A percentile compares a stretch with the other conserved stretches of the same genome.
These are phyloP conservation scores for Pleodorina starrii DNA, from an alignment of 139 green algal species.

Conservation along the genomic window DNA sequence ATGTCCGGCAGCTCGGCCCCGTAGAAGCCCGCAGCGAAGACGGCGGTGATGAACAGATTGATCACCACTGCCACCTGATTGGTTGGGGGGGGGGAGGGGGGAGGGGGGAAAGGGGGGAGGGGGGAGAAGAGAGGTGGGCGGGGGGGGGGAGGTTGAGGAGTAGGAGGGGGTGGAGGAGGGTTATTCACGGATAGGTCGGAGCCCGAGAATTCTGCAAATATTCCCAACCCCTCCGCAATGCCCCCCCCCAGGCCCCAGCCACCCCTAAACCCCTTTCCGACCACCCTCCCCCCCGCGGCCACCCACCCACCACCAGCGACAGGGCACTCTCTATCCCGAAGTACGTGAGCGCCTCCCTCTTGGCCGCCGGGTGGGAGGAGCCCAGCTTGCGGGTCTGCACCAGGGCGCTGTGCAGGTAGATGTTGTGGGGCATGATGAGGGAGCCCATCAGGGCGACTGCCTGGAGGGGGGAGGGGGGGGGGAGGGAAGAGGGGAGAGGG, in stretches of 20 bases:
- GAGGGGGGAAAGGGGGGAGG: too few relatives aligned
- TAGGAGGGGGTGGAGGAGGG: too few relatives aligned
- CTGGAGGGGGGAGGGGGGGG: constrained; percentile 44
- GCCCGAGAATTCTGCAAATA: too few relatives aligned
- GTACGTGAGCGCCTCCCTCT: constrained; percentile 81
- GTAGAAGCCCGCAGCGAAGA: constrained; percentile 84
- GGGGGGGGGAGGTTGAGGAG: too few relatives aligned
- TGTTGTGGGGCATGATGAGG: constrained; percentile 94
- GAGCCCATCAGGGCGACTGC: constrained; percentile 84
- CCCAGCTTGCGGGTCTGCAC: constrained; percentile 67
- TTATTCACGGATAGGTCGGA: too few relatives aligned
- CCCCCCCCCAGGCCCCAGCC: neutral
- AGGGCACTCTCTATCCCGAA: constrained; percentile 84
- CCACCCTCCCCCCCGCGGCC: neutral
- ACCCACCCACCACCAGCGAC: constrained; percentile 71
- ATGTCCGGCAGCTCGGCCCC: constrained; percentile 67
- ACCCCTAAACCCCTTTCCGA: neutral
- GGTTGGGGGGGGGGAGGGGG: constrained; percentile 46
- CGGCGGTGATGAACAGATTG: constrained; percentile 89
- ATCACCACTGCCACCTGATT: constrained; percentile 83
- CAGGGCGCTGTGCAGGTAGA: constrained; percentile 92
- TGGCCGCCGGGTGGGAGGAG: constrained; percentile 34
- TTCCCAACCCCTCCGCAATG: neutral
- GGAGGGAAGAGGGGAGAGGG: neutral
- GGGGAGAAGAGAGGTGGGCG: too few relatives aligned